These are phyloP conservation scores for Elsinoe perseae DNA, from an alignment of 2,329 filamentous ascomycete species.

Conservation along the genomic window DNA sequence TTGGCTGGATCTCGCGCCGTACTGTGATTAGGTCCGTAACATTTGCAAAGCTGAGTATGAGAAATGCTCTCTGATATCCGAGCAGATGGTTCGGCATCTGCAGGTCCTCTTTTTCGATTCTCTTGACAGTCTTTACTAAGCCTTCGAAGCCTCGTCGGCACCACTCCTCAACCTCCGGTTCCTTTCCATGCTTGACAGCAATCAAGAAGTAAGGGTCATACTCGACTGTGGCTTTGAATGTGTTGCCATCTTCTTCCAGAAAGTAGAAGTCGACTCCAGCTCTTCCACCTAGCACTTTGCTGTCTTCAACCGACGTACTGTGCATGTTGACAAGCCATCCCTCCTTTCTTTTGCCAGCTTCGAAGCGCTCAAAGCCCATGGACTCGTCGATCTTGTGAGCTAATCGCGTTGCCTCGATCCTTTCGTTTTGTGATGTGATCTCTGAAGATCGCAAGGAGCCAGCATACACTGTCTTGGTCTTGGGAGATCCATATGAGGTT, in stretches of 20 bases:
- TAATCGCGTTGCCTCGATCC: slow-evolving; percentile 73
- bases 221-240: slow-evolving; percentile 92
- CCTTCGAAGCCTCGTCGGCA: slow-evolving; percentile 71
- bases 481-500: slow-evolving; percentile 45
- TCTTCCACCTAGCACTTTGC: slow-evolving; percentile 72
- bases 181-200: slow-evolving; percentile 77
- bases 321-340: slow-evolving; percentile 97
- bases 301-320: slow-evolving; percentile 76
- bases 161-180: slow-evolving; percentile 96
- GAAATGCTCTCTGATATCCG: slow-evolving; percentile 79
- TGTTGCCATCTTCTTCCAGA: slow-evolving; percentile 76
- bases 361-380: slow-evolving; percentile 89
- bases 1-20: slow-evolving; percentile 72
- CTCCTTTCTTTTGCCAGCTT: slow-evolving; percentile 73
- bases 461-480: slow-evolving; percentile 70
- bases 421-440: slow-evolving; percentile 85
- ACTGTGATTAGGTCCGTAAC: slow-evolving; percentile 80
- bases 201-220: slow-evolving; percentile 96
- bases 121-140: slow-evolving; percentile 67
- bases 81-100: slow-evolving; percentile 77
- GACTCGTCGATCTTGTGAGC: slow-evolving; percentile 86
- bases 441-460: slow-evolving; percentile 67
- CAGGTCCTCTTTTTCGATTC: slow-evolving; percentile 86
- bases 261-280: slow-evolving; percentile 97
- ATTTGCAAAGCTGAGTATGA: slow-evolving; percentile 81